Evolutionary conservation across 805 yeast genomes (phyloP), one percentile per base, ranked within the genome.

Genomic region (Pichia pseudocactophila): DNA sequence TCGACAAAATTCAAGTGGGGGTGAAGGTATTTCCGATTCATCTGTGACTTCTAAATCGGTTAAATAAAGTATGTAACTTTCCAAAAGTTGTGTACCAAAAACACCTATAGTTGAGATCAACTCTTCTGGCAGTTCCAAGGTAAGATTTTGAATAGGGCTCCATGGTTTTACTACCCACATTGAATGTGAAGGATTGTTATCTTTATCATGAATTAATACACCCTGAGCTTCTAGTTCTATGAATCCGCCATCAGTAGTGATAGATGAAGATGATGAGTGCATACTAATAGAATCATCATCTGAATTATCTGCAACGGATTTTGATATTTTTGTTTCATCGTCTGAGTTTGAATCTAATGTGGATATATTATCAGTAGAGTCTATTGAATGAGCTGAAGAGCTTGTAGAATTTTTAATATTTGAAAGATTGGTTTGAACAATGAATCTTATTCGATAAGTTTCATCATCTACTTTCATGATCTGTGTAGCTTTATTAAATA

Each of bases 161-260:
- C 80, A 82, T 3, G 94, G 95, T 52, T 84, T 81, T 6, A 92
- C 70, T 4, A 90, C 78, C 97, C 97, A 90, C 84, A 92, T 84
- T 1, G 96, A 79, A 59, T 87, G 94, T 0, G 82, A 69, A 1
- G 90, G 89, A 30, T 71, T 57, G 13, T 71, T 67, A 0, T 78
- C 69, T 30, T 65, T 64, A 55, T 81, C 83, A 49, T 78, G 82
- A 8, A 92, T 80, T 17, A 90, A 60, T 9, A 92, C 81, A 3
- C 98, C 98, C 56, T 90, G 97, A 0, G 96, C 97, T 59, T 90
- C 97, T 32, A 89, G 65, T 50, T 85, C 90, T 8, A 80, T 73
- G 13, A 73, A 63, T 9, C 72, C 76, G 7, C 82, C 82, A 52
- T 78, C 77, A 16, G 80, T 78, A 0, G 74, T 63, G n/a, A 70